These are phyloP conservation scores for Camelina hispida DNA, from an alignment of 345 rosid genomes.

Conservation along the genomic window DNA sequence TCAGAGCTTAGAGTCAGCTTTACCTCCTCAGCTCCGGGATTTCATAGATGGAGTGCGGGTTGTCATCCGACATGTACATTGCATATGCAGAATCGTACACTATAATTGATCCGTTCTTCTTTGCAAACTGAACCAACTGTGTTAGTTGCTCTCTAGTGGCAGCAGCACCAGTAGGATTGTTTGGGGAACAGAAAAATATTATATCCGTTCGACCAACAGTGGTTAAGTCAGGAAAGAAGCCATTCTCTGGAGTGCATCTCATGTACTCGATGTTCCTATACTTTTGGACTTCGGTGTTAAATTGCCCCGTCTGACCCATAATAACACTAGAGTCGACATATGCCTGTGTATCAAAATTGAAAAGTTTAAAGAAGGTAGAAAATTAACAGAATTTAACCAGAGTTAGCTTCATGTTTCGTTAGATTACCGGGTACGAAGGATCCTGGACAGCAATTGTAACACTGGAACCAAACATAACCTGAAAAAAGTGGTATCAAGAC, in stretches of 20 bases:
- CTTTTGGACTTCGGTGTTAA: constrained; percentile 63
- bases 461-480: constrained; percentile 81
- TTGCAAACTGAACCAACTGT: constrained; percentile 75
- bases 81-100: constrained; percentile 95
- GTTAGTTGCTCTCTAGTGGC: constrained; percentile 85
- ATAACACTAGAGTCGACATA: constrained; percentile 95
- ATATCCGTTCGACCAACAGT: constrained; percentile 74
- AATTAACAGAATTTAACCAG: background rate
- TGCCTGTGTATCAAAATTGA: constrained; percentile 56
- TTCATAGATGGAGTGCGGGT: constrained; percentile 84
- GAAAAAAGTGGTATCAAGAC: constrained; percentile 33
- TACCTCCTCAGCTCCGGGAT: constrained; percentile 97
- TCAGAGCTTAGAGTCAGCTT: constrained; percentile 1
- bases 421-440: constrained; percentile 91
- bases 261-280: constrained; percentile 81
- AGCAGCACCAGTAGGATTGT: constrained; percentile 92
- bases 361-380: background rate
- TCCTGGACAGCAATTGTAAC: constrained; percentile 93
- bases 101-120: constrained; percentile 84
- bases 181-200: constrained; percentile 92
- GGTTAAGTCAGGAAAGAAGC: constrained; percentile 89
- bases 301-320: constrained; percentile 87
- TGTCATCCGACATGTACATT: constrained; percentile 76
- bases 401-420: constrained; percentile 1
- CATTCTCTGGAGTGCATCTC: constrained; percentile 89